phyloP scores from a whole-genome alignment of 345 rosid genomes.

The Murraya koenigii region DNA sequence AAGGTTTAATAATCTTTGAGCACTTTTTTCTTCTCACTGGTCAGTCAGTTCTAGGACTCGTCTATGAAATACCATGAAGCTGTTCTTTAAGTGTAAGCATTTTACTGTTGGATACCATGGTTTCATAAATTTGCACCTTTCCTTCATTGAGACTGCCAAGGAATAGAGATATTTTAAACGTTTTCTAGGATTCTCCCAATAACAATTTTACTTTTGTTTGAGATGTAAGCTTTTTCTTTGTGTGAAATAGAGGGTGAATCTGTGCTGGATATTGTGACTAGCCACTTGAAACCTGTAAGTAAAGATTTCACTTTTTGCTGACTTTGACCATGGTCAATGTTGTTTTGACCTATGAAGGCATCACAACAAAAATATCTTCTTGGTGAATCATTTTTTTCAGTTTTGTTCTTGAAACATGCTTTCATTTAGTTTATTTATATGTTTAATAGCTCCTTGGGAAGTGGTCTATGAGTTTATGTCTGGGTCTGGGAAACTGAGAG shows the following conservation, averaged over 20 bases:
- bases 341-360: background rate
- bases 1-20: background rate
- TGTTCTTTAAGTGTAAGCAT: background rate
- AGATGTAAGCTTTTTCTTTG: background rate
- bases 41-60: background rate
- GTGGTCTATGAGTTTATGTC: background rate
- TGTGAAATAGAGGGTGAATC: background rate
- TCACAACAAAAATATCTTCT: too few relatives aligned
- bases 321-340: background rate
- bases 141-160: background rate
- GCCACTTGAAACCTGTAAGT: background rate
- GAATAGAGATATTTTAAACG: slow-evolving; percentile 1
- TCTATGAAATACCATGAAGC: background rate
- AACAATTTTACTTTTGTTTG: background rate
- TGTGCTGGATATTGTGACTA: background rate
- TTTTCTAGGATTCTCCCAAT: background rate
- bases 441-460: background rate
- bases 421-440: background rate
- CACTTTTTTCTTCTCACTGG: background rate
- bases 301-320: background rate
- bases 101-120: background rate
- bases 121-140: background rate
- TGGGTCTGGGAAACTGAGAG: background rate
- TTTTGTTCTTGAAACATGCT: background rate
- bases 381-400: background rate